Base-by-base conservation (phyloP, 208 protist genomes). In the Cochliopodium minus region DNA sequence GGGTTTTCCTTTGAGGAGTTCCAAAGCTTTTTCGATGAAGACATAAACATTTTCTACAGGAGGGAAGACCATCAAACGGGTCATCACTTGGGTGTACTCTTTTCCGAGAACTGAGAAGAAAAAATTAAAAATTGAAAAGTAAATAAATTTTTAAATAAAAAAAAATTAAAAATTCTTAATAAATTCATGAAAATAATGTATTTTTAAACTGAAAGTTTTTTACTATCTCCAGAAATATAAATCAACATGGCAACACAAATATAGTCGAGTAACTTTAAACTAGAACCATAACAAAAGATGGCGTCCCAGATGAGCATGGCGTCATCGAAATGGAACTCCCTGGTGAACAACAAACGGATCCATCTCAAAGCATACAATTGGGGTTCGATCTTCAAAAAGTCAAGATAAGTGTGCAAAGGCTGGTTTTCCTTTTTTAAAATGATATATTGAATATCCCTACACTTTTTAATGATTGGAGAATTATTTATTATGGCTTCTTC, bases 1-100 rank as follows among this genome's bases (percentile, higher is more conserved):
- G 47, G 47, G n/a, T 56, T 47, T 20, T 22, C 13, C 23, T 32
- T 10, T 34, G 57, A 66, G n/a, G n/a, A n/a, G n/a, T 10, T 66
- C 59, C 1, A 63, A 20, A 4, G 58, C 62, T 38, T 42, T 53
- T 45, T 68, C 55, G 17, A 80, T 25, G 4, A 80, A 34, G 1
- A 53, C 13, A 36, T 53, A 34, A 30, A 84, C 61, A 30, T 82
- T 46, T 13, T 70, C 67, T 15, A 82, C 53, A 5, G 76, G 71
- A 5, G 82, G 82, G 56, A 85, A 88, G 58, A 69, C 81, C 79
- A 88, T 86, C 15, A 88, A 53, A 25, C 66, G 26, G 34, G 60
- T 69, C 26, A 88, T 52, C 3, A 76, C 74, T 0, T 63, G 59
- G 33, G 58, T 67, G 9, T 50, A 59, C 28, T 74, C 72, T 2